These are phyloP conservation scores for Aspergillus panamensis DNA, from an alignment of 495 filamentous ascomycete genomes.

Conservation along the genomic window DNA sequence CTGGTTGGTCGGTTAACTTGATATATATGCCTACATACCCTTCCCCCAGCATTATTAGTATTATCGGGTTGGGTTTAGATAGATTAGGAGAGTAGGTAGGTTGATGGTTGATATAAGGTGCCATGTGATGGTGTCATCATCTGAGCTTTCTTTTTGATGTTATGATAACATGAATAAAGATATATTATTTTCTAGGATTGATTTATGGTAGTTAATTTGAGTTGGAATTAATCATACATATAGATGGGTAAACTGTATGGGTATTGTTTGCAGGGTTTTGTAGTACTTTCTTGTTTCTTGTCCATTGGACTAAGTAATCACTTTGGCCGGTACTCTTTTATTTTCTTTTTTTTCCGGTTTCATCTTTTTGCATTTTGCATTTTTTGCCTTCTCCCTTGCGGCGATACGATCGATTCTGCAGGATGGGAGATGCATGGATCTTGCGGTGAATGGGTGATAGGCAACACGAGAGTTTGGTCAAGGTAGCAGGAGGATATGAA, in stretches of 20 bases:
- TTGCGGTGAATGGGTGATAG: constrained; percentile 5
- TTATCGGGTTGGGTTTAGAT: too few species aligned
- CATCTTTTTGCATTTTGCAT: background rate
- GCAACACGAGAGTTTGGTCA: too few species aligned
- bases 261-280: too few species aligned
- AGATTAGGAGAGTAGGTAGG: background rate
- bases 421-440: background rate
- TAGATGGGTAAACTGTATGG: too few species aligned
- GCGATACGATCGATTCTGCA: background rate
- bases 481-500: background rate
- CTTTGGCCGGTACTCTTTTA: background rate
- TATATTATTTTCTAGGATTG: too few species aligned
- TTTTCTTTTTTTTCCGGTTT: background rate
- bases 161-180: too few species aligned
- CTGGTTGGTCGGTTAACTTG: too few species aligned
- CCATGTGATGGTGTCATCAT: background rate
- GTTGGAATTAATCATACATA: background rate
- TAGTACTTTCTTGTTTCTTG: background rate
- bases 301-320: background rate
- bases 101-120: background rate
- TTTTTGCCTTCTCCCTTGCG: background rate
- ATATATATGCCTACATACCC: too few species aligned
- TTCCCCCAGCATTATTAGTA: too few species aligned
- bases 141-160: background rate
- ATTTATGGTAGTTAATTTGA: background rate